phyloP scores from a whole-genome alignment of 164 flowering plant genomes.

The Magnolia sinica region DNA sequence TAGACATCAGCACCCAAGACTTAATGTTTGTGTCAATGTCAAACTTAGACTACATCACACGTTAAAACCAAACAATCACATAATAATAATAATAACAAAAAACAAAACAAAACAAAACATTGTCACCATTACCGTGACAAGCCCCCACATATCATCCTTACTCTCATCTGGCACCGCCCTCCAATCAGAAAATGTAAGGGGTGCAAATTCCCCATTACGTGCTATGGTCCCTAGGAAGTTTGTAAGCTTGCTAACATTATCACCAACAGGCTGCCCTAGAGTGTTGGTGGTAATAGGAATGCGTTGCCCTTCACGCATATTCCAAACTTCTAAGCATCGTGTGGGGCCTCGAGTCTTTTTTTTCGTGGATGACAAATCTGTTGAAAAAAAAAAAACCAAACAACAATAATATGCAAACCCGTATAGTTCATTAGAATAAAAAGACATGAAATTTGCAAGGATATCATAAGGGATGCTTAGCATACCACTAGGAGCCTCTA shows the following conservation, averaged over 20 bases:
- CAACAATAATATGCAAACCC: too few relatives aligned
- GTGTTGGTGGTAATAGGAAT: background rate
- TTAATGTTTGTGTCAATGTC: slow-evolving; percentile 15
- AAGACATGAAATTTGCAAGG: too few relatives aligned
- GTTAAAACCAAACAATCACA: background rate
- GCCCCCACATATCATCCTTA: background rate
- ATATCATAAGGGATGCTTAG: too few relatives aligned
- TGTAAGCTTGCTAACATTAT: background rate
- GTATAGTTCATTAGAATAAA: too few relatives aligned
- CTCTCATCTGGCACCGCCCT: background rate
- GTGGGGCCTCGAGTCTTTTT: background rate
- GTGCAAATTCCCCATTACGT: background rate
- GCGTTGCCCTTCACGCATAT: background rate
- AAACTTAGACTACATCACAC: slow-evolving; percentile 22
- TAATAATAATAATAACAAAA: background rate
- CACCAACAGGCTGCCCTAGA: background rate
- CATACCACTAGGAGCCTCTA: too few relatives aligned
- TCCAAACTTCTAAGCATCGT: background rate
- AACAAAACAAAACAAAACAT: background rate
- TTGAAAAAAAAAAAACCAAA: too few relatives aligned
- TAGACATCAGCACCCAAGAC: slow-evolving; percentile 23
- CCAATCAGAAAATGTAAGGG: background rate
- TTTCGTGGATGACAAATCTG: background rate
- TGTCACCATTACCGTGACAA: background rate
- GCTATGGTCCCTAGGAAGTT: background rate